Percentiles rank a stretch among this genome's conserved stretches.
phyloP scores from a whole-genome alignment of 225 moss, liverwort and hornwort species.

The Asterella californica region DNA sequence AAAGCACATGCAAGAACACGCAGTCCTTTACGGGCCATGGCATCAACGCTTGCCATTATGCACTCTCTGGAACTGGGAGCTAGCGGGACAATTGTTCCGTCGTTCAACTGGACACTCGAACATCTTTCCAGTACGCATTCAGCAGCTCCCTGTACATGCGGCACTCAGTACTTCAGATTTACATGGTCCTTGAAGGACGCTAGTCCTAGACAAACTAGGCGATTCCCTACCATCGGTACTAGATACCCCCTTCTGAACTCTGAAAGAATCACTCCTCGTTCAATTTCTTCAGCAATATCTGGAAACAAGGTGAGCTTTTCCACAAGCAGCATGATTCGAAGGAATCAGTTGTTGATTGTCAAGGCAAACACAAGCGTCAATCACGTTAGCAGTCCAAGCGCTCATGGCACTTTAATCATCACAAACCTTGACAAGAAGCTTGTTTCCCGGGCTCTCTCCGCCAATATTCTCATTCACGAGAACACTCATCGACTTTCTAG shows the following conservation, averaged over 20 bases:
- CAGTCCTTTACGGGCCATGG: conserved; percentile 53
- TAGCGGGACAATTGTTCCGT: conserved; percentile 46
- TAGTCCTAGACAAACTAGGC: too few relatives aligned
- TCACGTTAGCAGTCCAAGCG: neutral
- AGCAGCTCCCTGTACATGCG: conserved; percentile 51
- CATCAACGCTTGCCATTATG: conserved; percentile 43
- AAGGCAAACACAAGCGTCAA: neutral
- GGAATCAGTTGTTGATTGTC: too few relatives aligned
- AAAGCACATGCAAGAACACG: conserved; percentile 58
- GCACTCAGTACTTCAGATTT: neutral
- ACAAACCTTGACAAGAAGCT: conserved; percentile 61
- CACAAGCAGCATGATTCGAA: neutral
- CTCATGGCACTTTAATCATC: neutral
- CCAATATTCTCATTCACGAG: conserved; percentile 39
- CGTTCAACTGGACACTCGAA: conserved; percentile 49
- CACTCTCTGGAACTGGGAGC: conserved; percentile 39
- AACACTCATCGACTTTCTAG: conserved; percentile 68
- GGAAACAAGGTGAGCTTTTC: neutral
- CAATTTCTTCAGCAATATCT: neutral
- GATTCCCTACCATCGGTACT: too few relatives aligned
- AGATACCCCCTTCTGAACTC: too few relatives aligned
- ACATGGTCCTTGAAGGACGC: too few relatives aligned
- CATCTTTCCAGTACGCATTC: conserved; percentile 61
- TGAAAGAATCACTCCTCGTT: neutral
- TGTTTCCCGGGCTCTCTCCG: conserved; percentile 34